Evolutionary conservation across 169 alveolate genomes (phyloP), one percentile per base, ranked within the genome.

Genomic region (Cytauxzoon felis): DNA sequence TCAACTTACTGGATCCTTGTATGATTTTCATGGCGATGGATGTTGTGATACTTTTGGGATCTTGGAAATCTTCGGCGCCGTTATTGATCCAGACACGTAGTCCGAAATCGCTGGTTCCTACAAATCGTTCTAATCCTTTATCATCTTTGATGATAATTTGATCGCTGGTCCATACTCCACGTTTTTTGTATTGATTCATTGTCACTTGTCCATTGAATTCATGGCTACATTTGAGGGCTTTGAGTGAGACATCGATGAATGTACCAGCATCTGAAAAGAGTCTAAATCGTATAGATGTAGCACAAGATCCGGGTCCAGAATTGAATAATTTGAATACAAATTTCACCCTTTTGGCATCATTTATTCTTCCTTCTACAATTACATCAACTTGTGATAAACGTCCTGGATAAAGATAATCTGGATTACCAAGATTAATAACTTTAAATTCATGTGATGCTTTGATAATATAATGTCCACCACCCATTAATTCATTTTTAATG

Each of bases 371-470:
- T 8, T 47, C 42, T 0, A 80, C 92, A 34, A 38, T 45, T 7
- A 78, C 79, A 16, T 38, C 47, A 36, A 86, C 29, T 24, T 54
- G 57, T 29, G 53, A 54, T 18, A 86, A 67, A 56, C 86, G 76
- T 41, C 92, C 92, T 5, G 92, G 89, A 61, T 62, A 86, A 58
- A 69, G 63, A 61, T 48, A 86, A 64, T 66, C 80, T 5, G 78
- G 87, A 58, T 81, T 86, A 21, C 92, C 92, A 56, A 86, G 43
- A 38, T 86, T 86, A 26, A 86, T 32, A 40, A 86, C 92, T 48
- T 41, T 70, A 76, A 86, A 86, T 59, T 68, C 78, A 53, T 86
- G 92, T 16, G 70, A 30, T 13, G 90, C 89, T 42, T 64, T 60
- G 21, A 87, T 81, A 48, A 81, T 64, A 52, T 86, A 86, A 63